Evolutionary conservation across 2,329 filamentous ascomycete genomes (phyloP), one percentile per base, ranked within the genome.

Genomic region (Aspergillus ustus): DNA sequence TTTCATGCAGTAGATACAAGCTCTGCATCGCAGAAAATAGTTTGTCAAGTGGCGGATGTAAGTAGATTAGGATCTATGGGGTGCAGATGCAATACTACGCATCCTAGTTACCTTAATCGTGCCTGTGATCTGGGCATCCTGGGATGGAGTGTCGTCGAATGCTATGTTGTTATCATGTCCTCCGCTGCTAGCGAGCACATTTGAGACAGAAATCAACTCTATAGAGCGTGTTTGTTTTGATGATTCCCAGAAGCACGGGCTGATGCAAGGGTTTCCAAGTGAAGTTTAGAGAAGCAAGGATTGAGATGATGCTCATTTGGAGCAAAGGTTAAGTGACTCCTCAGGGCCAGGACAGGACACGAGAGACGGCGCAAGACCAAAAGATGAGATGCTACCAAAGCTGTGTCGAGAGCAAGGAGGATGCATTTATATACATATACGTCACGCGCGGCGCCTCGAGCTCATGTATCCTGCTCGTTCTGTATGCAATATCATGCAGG

Each of bases 401-500:
- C 34, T 40, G 9, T 40, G 34, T 40, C 34, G 13, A 29, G 19
- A 40, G 52, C 19, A 54, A 54, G 52, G 52, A 54, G 52, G 13
- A 45, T 5, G 52, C 52, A 45, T 44, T 29, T 54, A 54, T 54
- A 29, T 22, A 45, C 51, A 43, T 54, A 28, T 19, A 44, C 50
- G 22, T 31, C 25, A 15, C 5, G 40, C n/a, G 13, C 50, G 29
- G 19, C 28, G 48, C 6, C 43, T 34, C 25, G 43, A 22, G 40
- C 28, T 55, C n/a, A 17, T 9, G 6, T 20, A 19, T 19, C 22
- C 19, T 11, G 9, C 52, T 44, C n/a, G 19, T 9, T 22, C 11
- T 8, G 22, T 13, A 17, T 2, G 15, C 17, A 2, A 22, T 50
- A 2, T 43, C 20, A 52, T 34, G 54, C 55, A 57, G 55, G 55